Conservation (phyloP, 371 early-diverging fungal species). For the Dichotomocladium elegans region DNA sequence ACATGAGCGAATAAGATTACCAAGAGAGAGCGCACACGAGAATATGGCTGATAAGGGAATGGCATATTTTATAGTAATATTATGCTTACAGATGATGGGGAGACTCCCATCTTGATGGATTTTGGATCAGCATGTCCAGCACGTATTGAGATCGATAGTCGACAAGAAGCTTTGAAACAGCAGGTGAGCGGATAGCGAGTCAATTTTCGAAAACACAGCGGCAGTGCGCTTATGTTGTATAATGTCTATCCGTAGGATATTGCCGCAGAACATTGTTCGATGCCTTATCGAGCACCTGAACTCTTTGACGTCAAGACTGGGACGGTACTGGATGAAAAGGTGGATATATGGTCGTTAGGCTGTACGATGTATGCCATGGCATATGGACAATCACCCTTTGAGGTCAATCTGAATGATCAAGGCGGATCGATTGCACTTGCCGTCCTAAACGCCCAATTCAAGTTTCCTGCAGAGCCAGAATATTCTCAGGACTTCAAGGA, state of each 20-base stretch:
- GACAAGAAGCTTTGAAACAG: slow-evolving; percentile 61
- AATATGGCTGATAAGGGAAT: no score
- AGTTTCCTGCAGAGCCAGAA: slow-evolving; percentile 41
- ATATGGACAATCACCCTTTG: slow-evolving; percentile 73
- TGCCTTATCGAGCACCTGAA: slow-evolving; percentile 81
- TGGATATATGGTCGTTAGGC: slow-evolving; percentile 82
- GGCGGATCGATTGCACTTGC: slow-evolving; percentile 75
- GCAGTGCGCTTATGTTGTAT: not conserved
- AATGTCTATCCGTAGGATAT: slow-evolving; percentile 43
- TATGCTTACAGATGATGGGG: slow-evolving; percentile 60
- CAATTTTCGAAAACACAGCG: not conserved
- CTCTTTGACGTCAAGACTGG: slow-evolving; percentile 75
- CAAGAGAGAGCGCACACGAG: no score
- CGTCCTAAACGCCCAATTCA: slow-evolving; percentile 63
- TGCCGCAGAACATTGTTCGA: slow-evolving; percentile 71
- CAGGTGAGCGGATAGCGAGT: slow-evolving; percentile 33
- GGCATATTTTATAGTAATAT: slow-evolving; percentile 43
- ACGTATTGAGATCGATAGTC: slow-evolving; percentile 51
- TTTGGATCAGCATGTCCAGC: slow-evolving; percentile 70
- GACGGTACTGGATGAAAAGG: slow-evolving; percentile 59
- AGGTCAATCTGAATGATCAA: slow-evolving; percentile 60
- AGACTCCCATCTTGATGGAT: slow-evolving; percentile 73
- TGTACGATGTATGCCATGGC: slow-evolving; percentile 76
- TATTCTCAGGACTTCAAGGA: slow-evolving; percentile 62
- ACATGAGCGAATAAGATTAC: no score